Base-by-base conservation (phyloP, 176 grass and related monocot genomes). In the Carex littledalei region DNA sequence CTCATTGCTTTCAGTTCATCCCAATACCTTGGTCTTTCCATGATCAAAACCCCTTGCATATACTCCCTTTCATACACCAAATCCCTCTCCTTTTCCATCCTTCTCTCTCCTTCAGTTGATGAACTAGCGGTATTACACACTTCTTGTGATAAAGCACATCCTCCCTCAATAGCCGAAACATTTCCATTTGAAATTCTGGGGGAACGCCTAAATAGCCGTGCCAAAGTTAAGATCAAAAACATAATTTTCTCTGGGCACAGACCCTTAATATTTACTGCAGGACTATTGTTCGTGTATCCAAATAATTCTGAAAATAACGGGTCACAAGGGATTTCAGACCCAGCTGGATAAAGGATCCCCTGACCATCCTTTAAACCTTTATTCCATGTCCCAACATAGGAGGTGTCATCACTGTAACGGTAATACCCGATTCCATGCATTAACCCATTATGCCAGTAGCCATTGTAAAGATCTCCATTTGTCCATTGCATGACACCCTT, bases 351-450 rank as follows among this genome's bases (percentile, higher is more conserved):
- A 89, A 91, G 91, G 67, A 89, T 87, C 78, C 96, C 96, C 65
- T 87, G 90, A 2, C 96, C 96, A 93, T 99, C 96, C 88, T 95
- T 99, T 67, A 99, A 80, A 54, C 96, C 96, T 60, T 87, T 92
- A 74, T 92, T 94, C 96, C 96, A 99, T 50, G 84, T 94, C 78
- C 96, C 96, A 82, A 99, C 79, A 85, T 99, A 99, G 86, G 82
- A 88, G 80, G 89, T 85, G 58, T 88, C 91, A 79, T 88, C 89
- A 43, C 74, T 85, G 67, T 94, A 95, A 71, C 91, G 92, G 78
- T 91, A 99, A 69, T 89, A 90, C 41, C 96, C 93, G 63, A 90
- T 89, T 16, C 96, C 93, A 84, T 99, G 88, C 86, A 92, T 87
- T 47, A 94, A 79, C 64, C 93, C 96, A 85, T 91, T 90, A 76